phyloP scores from a whole-genome alignment of 192 early-diverging fungal species.

The Diversispora eburnea region DNA sequence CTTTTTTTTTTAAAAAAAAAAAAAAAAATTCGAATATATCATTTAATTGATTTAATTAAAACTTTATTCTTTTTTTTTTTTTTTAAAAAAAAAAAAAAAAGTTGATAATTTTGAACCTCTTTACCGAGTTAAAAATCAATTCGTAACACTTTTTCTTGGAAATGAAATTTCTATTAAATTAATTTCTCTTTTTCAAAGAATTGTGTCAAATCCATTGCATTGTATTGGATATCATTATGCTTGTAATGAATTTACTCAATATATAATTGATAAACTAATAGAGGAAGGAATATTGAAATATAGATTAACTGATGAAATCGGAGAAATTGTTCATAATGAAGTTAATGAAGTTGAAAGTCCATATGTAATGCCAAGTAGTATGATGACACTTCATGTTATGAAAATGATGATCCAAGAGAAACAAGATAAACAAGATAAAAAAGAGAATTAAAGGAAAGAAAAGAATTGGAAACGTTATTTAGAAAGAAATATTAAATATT shows the following conservation, averaged over 20 bases:
- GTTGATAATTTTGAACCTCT: slow-evolving; percentile 9
- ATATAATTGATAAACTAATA: not conserved
- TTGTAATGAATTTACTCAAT: slow-evolving; percentile 1
- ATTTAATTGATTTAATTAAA: no score
- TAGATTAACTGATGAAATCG: slow-evolving; percentile 3
- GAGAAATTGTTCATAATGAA: not conserved
- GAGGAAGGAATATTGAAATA: not conserved
- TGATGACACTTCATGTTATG: not conserved
- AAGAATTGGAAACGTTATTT: no score
- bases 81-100: slow-evolving; percentile 4
- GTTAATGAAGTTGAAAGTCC: not conserved
- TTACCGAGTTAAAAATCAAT: not conserved
- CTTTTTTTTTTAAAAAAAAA: not conserved
- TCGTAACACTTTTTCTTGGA: not conserved
- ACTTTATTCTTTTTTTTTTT: not conserved
- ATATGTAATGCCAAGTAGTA: slow-evolving; percentile 1
- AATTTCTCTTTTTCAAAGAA: not conserved
- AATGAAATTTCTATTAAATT: not conserved
- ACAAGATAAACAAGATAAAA: no score
- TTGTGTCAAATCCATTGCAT: not conserved
- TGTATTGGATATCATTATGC: not conserved
- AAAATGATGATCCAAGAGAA: not conserved
- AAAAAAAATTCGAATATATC: not conserved
- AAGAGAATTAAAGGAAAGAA: no score
- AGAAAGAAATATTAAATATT: no score